Evolutionary conservation across 192 early-diverging fungal species (phyloP).

Genomic region (Entophlyctis helioformis): DNA sequence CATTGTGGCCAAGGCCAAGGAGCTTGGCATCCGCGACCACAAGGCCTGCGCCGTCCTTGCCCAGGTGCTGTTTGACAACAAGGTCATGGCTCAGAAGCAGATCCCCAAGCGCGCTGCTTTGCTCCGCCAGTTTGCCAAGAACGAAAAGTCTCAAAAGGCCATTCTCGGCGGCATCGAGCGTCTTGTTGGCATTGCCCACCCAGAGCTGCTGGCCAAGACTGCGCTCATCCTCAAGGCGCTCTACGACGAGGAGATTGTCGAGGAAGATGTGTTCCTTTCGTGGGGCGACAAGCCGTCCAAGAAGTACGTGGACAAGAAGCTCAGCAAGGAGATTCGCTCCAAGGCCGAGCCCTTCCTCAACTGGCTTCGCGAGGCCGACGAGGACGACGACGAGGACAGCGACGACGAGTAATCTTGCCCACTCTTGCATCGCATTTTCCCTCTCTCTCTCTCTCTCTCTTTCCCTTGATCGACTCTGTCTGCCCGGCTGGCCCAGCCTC

Average conservation of each 20-base stretch:
- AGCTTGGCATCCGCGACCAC: slow-evolving; percentile 68
- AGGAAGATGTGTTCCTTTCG: slow-evolving; percentile 76
- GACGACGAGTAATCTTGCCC: slow-evolving; percentile 19
- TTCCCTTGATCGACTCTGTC: no score
- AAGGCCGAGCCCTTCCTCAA: slow-evolving; percentile 79
- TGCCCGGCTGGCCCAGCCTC: no score
- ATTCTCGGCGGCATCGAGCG: slow-evolving; percentile 86
- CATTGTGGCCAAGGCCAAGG: slow-evolving; percentile 64
- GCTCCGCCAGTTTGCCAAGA: slow-evolving; percentile 60
- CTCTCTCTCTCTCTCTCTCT: no score
- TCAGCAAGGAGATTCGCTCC: slow-evolving; percentile 68
- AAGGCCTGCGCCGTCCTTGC: slow-evolving; percentile 71
- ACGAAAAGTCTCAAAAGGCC: slow-evolving; percentile 77
- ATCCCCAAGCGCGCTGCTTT: slow-evolving; percentile 59
- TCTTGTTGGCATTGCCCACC: slow-evolving; percentile 51
- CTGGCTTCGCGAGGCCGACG: slow-evolving; percentile 83
- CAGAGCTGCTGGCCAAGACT: slow-evolving; percentile 41
- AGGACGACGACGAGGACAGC: slow-evolving; percentile 44
- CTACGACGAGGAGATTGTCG: slow-evolving; percentile 83
- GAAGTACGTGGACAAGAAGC: slow-evolving; percentile 75
- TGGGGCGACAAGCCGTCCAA: slow-evolving; percentile 81
- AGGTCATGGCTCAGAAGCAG: slow-evolving; percentile 46
- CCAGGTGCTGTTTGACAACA: slow-evolving; percentile 61
- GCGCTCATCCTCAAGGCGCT: slow-evolving; percentile 75
- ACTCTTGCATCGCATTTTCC: no score